Evolutionary conservation across 176 grass and related monocot species (phyloP), one percentile per base, ranked within the genome.

Genomic region (Juncus effusus): DNA sequence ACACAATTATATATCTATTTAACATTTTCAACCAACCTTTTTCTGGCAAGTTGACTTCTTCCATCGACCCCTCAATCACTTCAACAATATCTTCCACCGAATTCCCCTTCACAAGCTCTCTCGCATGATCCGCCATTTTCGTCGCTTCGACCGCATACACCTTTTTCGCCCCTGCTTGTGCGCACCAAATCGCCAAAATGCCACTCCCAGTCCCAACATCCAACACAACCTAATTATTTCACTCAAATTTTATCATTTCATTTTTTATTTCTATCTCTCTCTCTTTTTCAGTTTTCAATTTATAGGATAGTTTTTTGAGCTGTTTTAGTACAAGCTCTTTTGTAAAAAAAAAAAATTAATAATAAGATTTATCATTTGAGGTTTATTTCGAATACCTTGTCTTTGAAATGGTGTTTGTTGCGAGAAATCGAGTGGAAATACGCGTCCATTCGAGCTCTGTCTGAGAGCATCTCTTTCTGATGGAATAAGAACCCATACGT

Each of bases 391-490:
- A 11, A 4, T 3, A 97, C 94, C 88, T 99, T 99, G 73, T 61
- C 85, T 35, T 70, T 60, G 81, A 99, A 99, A 67, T 99, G 95
- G 59, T 77, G 83, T 9, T 85, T 80, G 73, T 99, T 99, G 55
- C 73, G 89, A 81, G 91, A 85, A 70, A 99, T 83, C 61, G 89
- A 78, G 58, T 85, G 83, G 83, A 82, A 81, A 65, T 99, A 99
- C 37, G 89, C 95, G 76, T 99, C 89, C 95, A 94, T 99, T 64
- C 95, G 89, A 42, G 86, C 85, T 54, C 81, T 82, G 73, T 94
- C 95, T 75, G 83, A 89, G 44, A 99, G 95, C 95, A 99, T 99
- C 89, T 94, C 95, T 83, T 99, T 99, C 70, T 99, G 95, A 65
- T 99, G 95, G 69, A 89, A 99, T 40, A 99, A 83, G 69, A 82